Conservation (phyloP, 2,329 filamentous ascomycete genomes). For the Fusarium sp. region DNA sequence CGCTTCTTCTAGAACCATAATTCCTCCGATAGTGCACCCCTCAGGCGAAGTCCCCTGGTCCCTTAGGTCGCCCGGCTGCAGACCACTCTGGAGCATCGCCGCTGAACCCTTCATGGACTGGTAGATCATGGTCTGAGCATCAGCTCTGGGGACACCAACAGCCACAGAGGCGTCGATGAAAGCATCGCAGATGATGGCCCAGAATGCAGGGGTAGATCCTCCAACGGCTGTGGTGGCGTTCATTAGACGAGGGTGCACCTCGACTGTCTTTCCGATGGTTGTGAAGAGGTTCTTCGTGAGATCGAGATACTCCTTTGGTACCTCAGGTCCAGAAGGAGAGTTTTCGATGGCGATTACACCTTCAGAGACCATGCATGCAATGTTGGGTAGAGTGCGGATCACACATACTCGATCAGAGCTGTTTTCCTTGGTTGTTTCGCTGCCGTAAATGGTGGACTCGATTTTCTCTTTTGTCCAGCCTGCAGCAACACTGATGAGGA, state of each 20-base stretch:
- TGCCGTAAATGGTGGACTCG: slow-evolving; percentile 53
- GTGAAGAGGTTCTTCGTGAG: slow-evolving; percentile 63
- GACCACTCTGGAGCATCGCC: slow-evolving; percentile 63
- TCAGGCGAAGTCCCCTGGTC: slow-evolving; percentile 71
- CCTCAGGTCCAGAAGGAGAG: slow-evolving; percentile 26
- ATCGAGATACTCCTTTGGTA: slow-evolving; percentile 40
- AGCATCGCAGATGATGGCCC: slow-evolving; percentile 68
- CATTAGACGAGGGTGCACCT: slow-evolving; percentile 64
- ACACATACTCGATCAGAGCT: slow-evolving; percentile 41
- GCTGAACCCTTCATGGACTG: slow-evolving; percentile 71
- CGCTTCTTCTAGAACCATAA: slow-evolving; percentile 71
- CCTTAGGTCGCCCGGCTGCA: slow-evolving; percentile 68
- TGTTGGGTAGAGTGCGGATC: slow-evolving; percentile 53
- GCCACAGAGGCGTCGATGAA: slow-evolving; percentile 71
- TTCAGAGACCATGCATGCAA: slow-evolving; percentile 51
- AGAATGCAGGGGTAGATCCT: slow-evolving; percentile 71
- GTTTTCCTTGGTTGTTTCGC: slow-evolving; percentile 30
- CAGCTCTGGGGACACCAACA: slow-evolving; percentile 67
- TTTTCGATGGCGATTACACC: slow-evolving; percentile 52
- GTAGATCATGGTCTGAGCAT: slow-evolving; percentile 69
- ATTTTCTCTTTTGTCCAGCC: slow-evolving; percentile 60
- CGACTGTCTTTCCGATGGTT: slow-evolving; percentile 65
- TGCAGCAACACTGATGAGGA: slow-evolving; percentile 65
- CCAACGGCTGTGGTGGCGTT: slow-evolving; percentile 70
- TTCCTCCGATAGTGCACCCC: slow-evolving; percentile 70